Conservation (phyloP, 495 filamentous ascomycete species). For the Xylaria venustula region DNA sequence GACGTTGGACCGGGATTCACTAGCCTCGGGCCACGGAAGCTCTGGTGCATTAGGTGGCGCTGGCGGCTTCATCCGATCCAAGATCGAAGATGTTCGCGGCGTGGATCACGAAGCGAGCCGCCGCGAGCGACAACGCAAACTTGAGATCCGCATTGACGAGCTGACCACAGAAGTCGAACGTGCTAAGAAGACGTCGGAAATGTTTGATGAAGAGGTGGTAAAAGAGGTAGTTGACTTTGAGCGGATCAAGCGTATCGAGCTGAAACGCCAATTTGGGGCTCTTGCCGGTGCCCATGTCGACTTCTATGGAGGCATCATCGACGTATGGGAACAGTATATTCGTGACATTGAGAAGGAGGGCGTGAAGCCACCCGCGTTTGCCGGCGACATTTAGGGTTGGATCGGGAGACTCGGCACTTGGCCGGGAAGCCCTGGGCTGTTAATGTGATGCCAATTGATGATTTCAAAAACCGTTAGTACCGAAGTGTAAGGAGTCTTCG, state of each 20-base stretch:
- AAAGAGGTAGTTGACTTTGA: constrained; percentile 92
- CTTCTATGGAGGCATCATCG: constrained; percentile 77
- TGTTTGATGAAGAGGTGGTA: constrained; percentile 92
- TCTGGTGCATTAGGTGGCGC: constrained; percentile 59
- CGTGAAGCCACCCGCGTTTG: constrained; percentile 21
- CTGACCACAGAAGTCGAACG: constrained; percentile 84
- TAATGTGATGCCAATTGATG: neutral
- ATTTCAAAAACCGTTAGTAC: neutral
- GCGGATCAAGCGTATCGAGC: constrained; percentile 90
- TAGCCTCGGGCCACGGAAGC: constrained; percentile 66
- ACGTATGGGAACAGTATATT: constrained; percentile 88
- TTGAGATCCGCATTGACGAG: constrained; percentile 88
- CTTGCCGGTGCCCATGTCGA: constrained; percentile 83
- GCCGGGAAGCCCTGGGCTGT: neutral
- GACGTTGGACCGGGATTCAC: constrained; percentile 79
- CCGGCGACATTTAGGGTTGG: too few relatives aligned
- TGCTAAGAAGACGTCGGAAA: constrained; percentile 76
- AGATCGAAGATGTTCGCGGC: constrained; percentile 94
- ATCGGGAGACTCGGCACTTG: too few relatives aligned
- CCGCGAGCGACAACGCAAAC: constrained; percentile 79
- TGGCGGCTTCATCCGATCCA: constrained; percentile 86
- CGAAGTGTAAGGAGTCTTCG: neutral
- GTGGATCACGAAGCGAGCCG: constrained; percentile 93
- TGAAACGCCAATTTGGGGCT: constrained; percentile 78
- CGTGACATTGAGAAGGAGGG: constrained; percentile 79